Base-by-base conservation (phyloP, 2,329 filamentous ascomycete genomes). In the Stachybotrys chartarum region DNA sequence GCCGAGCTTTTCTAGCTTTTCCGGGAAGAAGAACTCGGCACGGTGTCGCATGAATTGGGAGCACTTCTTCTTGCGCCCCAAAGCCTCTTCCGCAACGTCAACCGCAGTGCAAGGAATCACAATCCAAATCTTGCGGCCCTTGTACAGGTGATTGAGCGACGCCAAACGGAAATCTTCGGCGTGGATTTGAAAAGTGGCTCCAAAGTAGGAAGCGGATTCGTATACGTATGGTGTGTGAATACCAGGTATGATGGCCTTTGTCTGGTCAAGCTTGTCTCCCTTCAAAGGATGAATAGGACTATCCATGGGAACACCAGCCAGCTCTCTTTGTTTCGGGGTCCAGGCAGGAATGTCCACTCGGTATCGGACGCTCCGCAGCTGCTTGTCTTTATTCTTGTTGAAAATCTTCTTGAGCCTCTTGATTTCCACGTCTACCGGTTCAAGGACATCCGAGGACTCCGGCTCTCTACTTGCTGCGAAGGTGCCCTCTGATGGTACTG, bases 31-130 rank as follows among this genome's bases (percentile, higher is more conserved):
- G 58, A 73, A 73, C 57, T 73, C 71, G 42, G 71, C 71, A 46
- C 71, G 66, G 59, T 73, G 71, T 18, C 71, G 69, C 71, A 73
- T 73, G 53, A 73, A 73, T 54, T 73, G 71, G 6, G 71, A 73
- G 54, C 71, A 73, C 55, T 63, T 64, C 24, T 55, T 56, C 32
- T 64, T 66, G 32, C 71, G 65, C 10, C 66, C 68, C 17, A 73
- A 63, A 4, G 66, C 66, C 48, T 64, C 58, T 55, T 73, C 71
- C 7, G 70, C 69, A 31, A 67, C 35, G 46, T 70, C 64, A 32
- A 73, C 67, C 16, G 67, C 68, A 1, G 69, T 71, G 17, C 69
- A 66, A 5, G 71, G 71, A 0, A 72, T 63, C 30, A 73, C 68
- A 12, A 73, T 65, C 71, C 71, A 73, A 16, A 73, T 73, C 59